A percentile compares a stretch with the other conserved stretches of the same genome.
Conservation (phyloP, 805 yeast species). For the Metschnikowia chrysomelidarum region DNA sequence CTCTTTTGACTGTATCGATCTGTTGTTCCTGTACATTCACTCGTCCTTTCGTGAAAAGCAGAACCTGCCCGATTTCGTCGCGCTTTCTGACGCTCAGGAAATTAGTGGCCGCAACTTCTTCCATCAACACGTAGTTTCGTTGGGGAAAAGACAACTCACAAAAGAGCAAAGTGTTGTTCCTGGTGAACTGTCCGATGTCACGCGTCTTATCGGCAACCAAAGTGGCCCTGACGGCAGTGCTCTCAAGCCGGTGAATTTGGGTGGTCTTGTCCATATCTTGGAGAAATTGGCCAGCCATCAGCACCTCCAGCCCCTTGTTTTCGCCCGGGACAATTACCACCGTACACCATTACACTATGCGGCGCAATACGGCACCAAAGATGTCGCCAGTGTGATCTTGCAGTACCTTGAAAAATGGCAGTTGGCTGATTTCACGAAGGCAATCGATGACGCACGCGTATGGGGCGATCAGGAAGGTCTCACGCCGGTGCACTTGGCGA, state of each 20-base stretch:
- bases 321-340: constrained; percentile 69
- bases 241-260: constrained; percentile 46
- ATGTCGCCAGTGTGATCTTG: constrained; percentile 57
- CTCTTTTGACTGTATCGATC: constrained; percentile 56
- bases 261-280: constrained; percentile 60
- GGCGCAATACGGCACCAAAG: constrained; percentile 78
- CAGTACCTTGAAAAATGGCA: constrained; percentile 58
- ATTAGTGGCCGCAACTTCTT: constrained; percentile 80
- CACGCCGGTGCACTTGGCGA: constrained; percentile 82
- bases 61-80: neutral
- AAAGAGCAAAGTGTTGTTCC: constrained; percentile 43
- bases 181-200: constrained; percentile 29
- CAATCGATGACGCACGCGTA: constrained; percentile 53
- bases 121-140: constrained; percentile 76
- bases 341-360: constrained; percentile 91
- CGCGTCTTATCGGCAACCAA: constrained; percentile 26
- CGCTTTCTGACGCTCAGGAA: constrained; percentile 51
- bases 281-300: constrained; percentile 36
- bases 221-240: constrained; percentile 55
- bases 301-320: constrained; percentile 31
- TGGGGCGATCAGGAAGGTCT: constrained; percentile 82
- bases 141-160: constrained; percentile 59
- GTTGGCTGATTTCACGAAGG: constrained; percentile 43
- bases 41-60: constrained; percentile 13
- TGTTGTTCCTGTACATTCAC: constrained; percentile 45